Evolutionary conservation across 805 yeast genomes (phyloP), one percentile per base, ranked within the genome.

Genomic region (Metschnikowia gruessii): DNA sequence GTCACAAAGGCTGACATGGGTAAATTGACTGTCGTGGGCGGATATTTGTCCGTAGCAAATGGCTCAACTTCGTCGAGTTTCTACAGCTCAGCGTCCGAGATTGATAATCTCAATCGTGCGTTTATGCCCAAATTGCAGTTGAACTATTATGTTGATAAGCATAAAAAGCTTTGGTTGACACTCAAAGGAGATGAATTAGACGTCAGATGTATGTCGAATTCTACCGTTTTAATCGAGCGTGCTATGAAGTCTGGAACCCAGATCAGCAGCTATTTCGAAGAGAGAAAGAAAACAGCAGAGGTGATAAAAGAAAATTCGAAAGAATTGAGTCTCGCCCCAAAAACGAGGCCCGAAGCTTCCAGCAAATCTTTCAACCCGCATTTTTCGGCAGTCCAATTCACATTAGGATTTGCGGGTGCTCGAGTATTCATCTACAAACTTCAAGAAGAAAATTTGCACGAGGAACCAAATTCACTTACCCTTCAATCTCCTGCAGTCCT

Each of bases 401-500:
- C 69, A 3, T 75, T 82, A 47, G 70, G 69, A 7, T 86, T 82
- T 68, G 90, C 81, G 5, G 95, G 94, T 46, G 87, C 92, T 17
- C 76, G 74, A 7, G 78, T 86, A 7, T 59, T 66, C 45, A 62
- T 80, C n/a, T 68, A 70, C 43, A 69, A 74, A 37, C 64, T 74
- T 8, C 77, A 76, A 38, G 68, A 74, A 29, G 76, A 68, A 9
- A 57, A 69, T 3, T 60, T 65, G 16, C 46, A 53, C 2, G 65
- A 64, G 13, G 51, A 58, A 2, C 75, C 88, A 0, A 65, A 68
- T 0, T 75, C 86, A 0, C 69, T 91, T 13, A 76, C 72, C 22
- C 64, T 91, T 21, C 85, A 79, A 43, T 79, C 96, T 0, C 98
- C 98, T 0, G 85, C 87, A 1, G 80, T 91, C 1, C 72, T 71